phyloP scores from a whole-genome alignment of 257 asterid genomes.

The Petrea volubilis region DNA sequence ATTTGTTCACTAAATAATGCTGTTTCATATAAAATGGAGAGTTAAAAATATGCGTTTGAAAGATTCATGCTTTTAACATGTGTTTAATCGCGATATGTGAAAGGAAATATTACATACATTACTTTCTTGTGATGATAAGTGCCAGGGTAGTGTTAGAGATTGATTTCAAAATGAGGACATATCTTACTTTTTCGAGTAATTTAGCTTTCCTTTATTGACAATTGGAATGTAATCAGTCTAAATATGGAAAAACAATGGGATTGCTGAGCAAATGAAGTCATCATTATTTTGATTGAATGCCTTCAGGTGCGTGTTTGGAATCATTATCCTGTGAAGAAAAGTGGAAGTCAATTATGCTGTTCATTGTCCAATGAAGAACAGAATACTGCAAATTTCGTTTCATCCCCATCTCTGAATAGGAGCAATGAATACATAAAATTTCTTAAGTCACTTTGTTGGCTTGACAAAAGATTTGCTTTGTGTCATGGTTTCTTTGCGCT shows the following conservation, averaged over 20 bases:
- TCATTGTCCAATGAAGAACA: constrained; percentile 29
- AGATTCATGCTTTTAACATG: background rate
- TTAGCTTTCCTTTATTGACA: background rate
- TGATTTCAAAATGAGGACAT: background rate
- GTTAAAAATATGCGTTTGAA: background rate
- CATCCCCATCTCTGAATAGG: constrained; percentile 27
- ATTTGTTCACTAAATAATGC: background rate
- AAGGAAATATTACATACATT: background rate
- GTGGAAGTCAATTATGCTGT: constrained; percentile 31
- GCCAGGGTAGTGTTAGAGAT: background rate
- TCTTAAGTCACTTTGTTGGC: constrained; percentile 39
- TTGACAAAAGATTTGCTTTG: constrained; percentile 31
- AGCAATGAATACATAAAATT: constrained; percentile 22
- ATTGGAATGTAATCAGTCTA: background rate
- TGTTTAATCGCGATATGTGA: background rate
- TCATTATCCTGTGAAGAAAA: constrained; percentile 27
- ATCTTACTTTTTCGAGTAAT: background rate
- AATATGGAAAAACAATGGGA: background rate
- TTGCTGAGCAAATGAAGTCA: background rate
- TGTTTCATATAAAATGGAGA: background rate
- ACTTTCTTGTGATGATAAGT: background rate
- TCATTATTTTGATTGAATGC: background rate
- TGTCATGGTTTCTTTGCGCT: constrained; percentile 34
- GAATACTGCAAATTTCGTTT: constrained; percentile 12
- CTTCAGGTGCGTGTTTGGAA: constrained; percentile 50